Evolutionary conservation across 805 yeast genomes (phyloP), one percentile per base, ranked within the genome.

Genomic region (Wickerhamiella occidentalis): DNA sequence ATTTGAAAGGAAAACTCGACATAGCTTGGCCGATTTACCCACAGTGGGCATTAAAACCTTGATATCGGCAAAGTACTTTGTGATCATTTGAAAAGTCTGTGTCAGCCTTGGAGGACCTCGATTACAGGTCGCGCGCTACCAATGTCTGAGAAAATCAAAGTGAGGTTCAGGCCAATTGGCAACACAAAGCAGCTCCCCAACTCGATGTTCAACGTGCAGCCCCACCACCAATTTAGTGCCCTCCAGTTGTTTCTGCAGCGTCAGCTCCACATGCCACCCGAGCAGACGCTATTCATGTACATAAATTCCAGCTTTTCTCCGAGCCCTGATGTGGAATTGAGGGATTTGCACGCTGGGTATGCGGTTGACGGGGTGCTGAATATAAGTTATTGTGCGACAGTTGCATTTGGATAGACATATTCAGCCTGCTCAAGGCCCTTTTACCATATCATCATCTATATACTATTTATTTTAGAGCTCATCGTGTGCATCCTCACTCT

Each of bases 41-140:
- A 42, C 50, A 2, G 54, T 48, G 18, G 58, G 60, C 40, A 88
- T 85, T 60, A 73, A 78, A 40, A 90, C 84, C 40, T 71, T 70
- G 7, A 86, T 85, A 55, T 78, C 78, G 30, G 87, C 72, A 68
- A 90, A 85, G 68, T 82, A 88, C 66, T 85, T 86, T 36, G 96
- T 90, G 60, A 88, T 83, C 97, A 88, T 88, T 26, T 13, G 28
- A 21, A 38, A 38, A 21, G 8, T 5, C 8, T 12, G 25, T 38
- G 28, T 38, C 33, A 29, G 33, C 33, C 33, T n/a, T n/a, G n/a
- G n/a, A n/a, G n/a, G n/a, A n/a, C n/a, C n/a, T n/a, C n/a, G n/a
- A n/a, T n/a, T n/a, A 29, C 33, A 9, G 33, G n/a, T 13, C 28
- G 28, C 28, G 9, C 6, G 28, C 28, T 6, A 25, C 9, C 28